Evolutionary conservation across 78 protist species (phyloP), one percentile per base, ranked within the genome.

Genomic region (Dictyostelium purpureum): DNA sequence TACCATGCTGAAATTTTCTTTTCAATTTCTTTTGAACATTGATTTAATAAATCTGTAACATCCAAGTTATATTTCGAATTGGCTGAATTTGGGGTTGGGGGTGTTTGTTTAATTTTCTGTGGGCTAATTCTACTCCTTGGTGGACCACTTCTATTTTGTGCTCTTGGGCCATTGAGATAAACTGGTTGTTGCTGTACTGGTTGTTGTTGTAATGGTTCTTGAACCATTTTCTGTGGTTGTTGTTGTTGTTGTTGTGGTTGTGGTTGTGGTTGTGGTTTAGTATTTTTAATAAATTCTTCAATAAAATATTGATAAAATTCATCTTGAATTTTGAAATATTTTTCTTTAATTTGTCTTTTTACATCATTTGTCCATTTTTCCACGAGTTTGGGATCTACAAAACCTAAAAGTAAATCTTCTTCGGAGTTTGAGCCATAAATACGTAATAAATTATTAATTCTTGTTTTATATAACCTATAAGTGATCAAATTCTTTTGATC

Each of bases 1-100:
- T 85, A 73, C 92, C 92, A 85, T n/a, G 92, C 92, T 26, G 57
- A 43, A 3, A 85, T 52, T 21, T 85, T 85, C 35, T 61, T 52
- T 28, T 85, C 65, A 40, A 85, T 59, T 47, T 52, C 77, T 40
- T 69, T 37, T 35, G 26, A n/a, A n/a, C n/a, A 2, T 18, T 69
- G 24, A 2, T 21, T 59, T 7, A 59, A 11, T 49, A 49, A 49
- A 14, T 7, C 11, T 7, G 7, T 49, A 49, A 14, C 54, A 49
- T 14, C 11, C 54, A 11, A 49, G 54, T n/a, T n/a, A n/a, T n/a
- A n/a, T n/a, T n/a, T n/a, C n/a, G n/a, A n/a, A n/a, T n/a, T n/a
- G n/a, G n/a, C n/a, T n/a, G n/a, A n/a, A n/a, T n/a, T n/a, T n/a
- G 54, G 11, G 18, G 76, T 38, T 11, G 71, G 31, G 11, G 40